Evolutionary conservation across 306 rosid species (phyloP), one percentile per base, ranked within the genome.

Genomic region (Aeschynomene evenia): DNA sequence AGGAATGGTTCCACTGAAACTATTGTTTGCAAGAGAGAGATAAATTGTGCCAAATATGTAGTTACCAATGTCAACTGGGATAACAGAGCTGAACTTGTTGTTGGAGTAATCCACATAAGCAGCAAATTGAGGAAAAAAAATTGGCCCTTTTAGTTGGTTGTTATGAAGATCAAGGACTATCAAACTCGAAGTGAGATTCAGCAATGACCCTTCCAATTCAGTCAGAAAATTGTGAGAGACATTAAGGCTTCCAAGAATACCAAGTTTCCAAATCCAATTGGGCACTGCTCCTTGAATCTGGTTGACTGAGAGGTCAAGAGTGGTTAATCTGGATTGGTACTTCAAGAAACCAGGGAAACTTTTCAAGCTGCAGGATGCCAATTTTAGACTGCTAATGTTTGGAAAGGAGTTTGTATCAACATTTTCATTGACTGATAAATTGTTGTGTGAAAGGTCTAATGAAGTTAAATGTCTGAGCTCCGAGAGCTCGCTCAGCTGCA

Each of bases 401-500:
- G 66, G 69, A 72, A 78, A 61, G 6, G 74, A 69, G 0, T 6
- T 6, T 49, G 0, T 29, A 37, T 14, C 45, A 1, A 10, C 39
- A 3, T 22, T 39, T 13, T 20, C 70, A 7, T 39, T 4, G 16
- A 87, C 18, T 0, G 61, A 69, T 64, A 89, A 49, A 20, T 64
- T 64, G 72, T 87, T 89, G 72, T 34, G 63, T 18, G 94, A 91
- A 66, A 91, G 90, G 24, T 88, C 89, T 10, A 89, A 70, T n/a
- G 31, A 23, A 0, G 86, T 68, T 23, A 87, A 78, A 71, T 84
- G 85, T 28, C 5, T 49, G 0, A 85, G 79, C 10, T 29, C 23
- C 26, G 1, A 31, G 14, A 91, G 16, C 52, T 0, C 6, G 8
- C 52, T 0, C 1, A 88, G 68, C 1, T 12, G 43, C 8, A 80